A percentile compares a stretch with the other conserved stretches of the same genome.
Conservation (phyloP, 352 stramenopile genomes). For the Pythium biforme region DNA sequence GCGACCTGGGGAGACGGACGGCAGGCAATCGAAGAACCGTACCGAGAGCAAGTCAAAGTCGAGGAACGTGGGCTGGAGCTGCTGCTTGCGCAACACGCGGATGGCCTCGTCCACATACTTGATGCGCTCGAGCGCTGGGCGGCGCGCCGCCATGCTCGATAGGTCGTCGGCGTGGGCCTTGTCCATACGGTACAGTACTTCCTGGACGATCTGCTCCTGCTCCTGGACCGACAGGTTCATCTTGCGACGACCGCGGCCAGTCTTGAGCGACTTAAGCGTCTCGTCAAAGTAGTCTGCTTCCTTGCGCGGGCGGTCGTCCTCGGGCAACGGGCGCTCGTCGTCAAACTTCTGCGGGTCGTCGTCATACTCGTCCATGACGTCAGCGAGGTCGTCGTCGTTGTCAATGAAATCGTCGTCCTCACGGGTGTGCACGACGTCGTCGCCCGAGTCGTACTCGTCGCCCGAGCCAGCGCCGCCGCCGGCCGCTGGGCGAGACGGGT, state of each 20-base stretch:
- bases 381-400: slow-evolving; percentile 79
- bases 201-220: slow-evolving; percentile 84
- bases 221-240: slow-evolving; percentile 82
- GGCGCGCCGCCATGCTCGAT: slow-evolving; percentile 51
- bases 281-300: slow-evolving; percentile 78
- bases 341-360: slow-evolving; percentile 73
- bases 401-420: slow-evolving; percentile 89
- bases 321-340: slow-evolving; percentile 71
- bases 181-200: slow-evolving; percentile 88
- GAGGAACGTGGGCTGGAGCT: slow-evolving; percentile 86
- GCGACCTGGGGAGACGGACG: neutral
- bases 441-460: slow-evolving; percentile 86
- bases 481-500: neutral
- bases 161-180: slow-evolving; percentile 83
- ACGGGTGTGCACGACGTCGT: slow-evolving; percentile 68
- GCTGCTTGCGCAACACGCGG: slow-evolving; percentile 72
- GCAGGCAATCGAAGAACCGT: too few relatives aligned
- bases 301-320: slow-evolving; percentile 42
- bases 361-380: slow-evolving; percentile 80
- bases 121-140: slow-evolving; percentile 79
- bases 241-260: slow-evolving; percentile 62
- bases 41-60: slow-evolving; percentile 87
- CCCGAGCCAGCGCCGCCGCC: too few relatives aligned
- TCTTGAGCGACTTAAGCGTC: slow-evolving; percentile 85
- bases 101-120: slow-evolving; percentile 80